phyloP scores from a whole-genome alignment of 306 rosid genomes.

The Vigna mungo region DNA sequence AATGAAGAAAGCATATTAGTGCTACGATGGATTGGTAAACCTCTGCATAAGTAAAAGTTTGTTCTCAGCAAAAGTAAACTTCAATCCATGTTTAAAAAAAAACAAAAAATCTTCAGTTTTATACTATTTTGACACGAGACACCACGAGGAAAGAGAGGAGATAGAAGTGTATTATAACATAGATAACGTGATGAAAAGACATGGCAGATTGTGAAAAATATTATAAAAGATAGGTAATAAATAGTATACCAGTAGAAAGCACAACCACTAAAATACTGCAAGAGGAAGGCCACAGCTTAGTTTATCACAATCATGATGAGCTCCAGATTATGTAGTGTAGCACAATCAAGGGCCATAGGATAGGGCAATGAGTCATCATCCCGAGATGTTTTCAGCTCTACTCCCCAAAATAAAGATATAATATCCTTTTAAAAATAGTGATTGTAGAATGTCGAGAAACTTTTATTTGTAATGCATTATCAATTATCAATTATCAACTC shows the following conservation, averaged over 20 bases:
- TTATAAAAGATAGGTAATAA: not conserved
- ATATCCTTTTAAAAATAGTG: not conserved
- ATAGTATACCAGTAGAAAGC: not conserved
- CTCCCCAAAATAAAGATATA: not conserved
- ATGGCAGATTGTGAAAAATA: not conserved
- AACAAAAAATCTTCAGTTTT: not conserved
- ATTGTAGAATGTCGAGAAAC: not conserved
- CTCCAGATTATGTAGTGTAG: not conserved
- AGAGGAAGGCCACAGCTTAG: not conserved
- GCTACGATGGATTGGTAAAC: not conserved
- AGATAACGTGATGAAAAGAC: not conserved
- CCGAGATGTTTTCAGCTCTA: not conserved
- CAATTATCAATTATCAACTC: not conserved
- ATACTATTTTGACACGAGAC: not conserved
- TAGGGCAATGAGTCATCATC: not conserved
- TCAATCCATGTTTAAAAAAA: not conserved
- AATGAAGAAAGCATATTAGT: not conserved
- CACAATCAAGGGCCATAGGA: not conserved
- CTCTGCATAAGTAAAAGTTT: not conserved
- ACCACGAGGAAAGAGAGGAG: not conserved
- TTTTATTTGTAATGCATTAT: not conserved
- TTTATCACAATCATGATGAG: constrained; percentile 7
- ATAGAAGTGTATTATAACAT: not conserved
- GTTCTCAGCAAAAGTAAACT: not conserved
- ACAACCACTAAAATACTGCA: constrained; percentile 14